Conservation (phyloP, 345 rosid genomes). For the Heritiera littoralis region DNA sequence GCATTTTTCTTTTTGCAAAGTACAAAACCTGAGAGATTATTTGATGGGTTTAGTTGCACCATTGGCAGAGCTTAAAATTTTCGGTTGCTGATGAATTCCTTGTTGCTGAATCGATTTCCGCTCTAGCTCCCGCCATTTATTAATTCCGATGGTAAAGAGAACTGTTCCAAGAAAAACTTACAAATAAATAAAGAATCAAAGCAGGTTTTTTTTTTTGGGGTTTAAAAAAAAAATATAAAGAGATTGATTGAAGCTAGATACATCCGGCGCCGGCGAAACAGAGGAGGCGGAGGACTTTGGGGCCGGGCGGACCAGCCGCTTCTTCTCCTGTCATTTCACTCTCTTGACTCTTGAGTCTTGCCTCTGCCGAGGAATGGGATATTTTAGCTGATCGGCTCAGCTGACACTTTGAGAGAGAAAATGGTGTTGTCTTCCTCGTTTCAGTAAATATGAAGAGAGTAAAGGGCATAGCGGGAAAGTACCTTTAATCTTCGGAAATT, state of each 20-base stretch:
- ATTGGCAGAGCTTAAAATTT: constrained; percentile 6
- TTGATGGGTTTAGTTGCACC: constrained; percentile 4
- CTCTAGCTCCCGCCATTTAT: constrained; percentile 75
- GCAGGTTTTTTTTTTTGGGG: not conserved
- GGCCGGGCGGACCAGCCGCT: not conserved
- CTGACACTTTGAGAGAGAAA: no score
- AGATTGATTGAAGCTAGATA: not conserved
- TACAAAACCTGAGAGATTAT: constrained; percentile 7
- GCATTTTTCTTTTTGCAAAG: not conserved
- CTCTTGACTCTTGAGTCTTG: no score
- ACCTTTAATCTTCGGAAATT: no score
- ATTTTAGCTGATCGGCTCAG: no score
- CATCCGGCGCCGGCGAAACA: not conserved
- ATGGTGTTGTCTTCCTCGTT: no score
- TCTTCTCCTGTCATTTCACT: not conserved
- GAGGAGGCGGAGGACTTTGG: not conserved
- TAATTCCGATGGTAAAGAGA: constrained; percentile 56
- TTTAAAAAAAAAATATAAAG: not conserved
- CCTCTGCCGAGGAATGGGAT: not conserved
- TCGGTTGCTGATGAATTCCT: constrained; percentile 2
- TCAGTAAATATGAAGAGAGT: no score
- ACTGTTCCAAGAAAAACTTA: constrained; percentile 35
- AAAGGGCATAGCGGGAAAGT: no score
- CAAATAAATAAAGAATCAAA: not conserved
- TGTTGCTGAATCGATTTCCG: constrained; percentile 45